phyloP scores from a whole-genome alignment of 1,139 yeast genomes.

The Pichia sp. region DNA sequence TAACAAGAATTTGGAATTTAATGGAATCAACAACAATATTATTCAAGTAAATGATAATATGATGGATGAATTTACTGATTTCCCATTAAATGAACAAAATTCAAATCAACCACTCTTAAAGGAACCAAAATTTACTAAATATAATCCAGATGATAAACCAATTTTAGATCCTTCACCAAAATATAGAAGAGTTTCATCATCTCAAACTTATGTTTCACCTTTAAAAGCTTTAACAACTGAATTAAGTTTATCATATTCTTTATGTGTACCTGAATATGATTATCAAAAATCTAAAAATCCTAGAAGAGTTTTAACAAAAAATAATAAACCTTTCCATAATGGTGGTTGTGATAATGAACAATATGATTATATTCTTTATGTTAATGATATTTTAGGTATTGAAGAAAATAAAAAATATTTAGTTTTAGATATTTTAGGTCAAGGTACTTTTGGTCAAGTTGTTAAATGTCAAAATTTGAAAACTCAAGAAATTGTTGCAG shows the following conservation, averaged over 20 bases:
- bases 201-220: slow-evolving; percentile 72
- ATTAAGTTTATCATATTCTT: slow-evolving; percentile 69
- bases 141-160: slow-evolving; percentile 46
- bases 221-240: slow-evolving; percentile 72
- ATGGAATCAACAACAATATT: not conserved
- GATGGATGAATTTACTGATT: not conserved
- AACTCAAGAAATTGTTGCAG: slow-evolving; percentile 87
- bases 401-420: slow-evolving; percentile 84
- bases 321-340: slow-evolving; percentile 74
- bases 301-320: slow-evolving; percentile 84
- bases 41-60: not conserved
- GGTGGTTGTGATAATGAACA: slow-evolving; percentile 86
- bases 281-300: slow-evolving; percentile 86
- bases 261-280: slow-evolving; percentile 83
- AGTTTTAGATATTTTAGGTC: slow-evolving; percentile 85
- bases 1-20: too few species aligned
- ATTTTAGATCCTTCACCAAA: slow-evolving; percentile 64
- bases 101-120: not conserved
- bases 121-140: slow-evolving; percentile 35
- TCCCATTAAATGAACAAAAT: not conserved
- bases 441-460: slow-evolving; percentile 98
- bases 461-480: slow-evolving; percentile 91
- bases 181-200: slow-evolving; percentile 73
- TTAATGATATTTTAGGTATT: slow-evolving; percentile 84
- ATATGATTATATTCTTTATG: slow-evolving; percentile 86